A percentile compares a stretch with the other conserved stretches of the same genome.
Evolutionary conservation across 2,329 filamentous ascomycete species (phyloP).

Genomic region (Taxawa tesnikishii): DNA sequence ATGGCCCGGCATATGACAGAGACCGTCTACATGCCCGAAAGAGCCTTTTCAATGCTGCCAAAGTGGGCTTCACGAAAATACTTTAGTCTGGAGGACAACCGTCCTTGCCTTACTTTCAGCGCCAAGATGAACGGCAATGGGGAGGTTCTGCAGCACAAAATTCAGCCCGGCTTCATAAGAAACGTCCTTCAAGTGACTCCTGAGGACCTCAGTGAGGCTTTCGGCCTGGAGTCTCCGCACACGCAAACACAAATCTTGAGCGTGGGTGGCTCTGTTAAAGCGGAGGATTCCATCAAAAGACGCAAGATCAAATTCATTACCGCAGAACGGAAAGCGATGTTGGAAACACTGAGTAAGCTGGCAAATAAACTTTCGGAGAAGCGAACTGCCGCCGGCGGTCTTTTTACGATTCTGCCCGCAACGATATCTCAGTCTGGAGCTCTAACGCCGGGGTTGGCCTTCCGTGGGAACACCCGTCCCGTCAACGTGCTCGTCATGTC

Average conservation of each 20-base stretch:
- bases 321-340: too few relatives aligned
- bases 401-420: slow-evolving; percentile 20
- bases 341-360: too few relatives aligned
- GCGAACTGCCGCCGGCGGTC: slow-evolving; percentile 24
- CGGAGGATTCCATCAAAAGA: too few relatives aligned
- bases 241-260: too few relatives aligned
- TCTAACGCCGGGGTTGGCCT: slow-evolving; percentile 18
- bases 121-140: slow-evolving; percentile 40
- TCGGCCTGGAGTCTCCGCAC: too few relatives aligned
- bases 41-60: slow-evolving; percentile 45
- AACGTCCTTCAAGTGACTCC: slow-evolving; percentile 44
- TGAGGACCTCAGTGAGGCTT: slow-evolving; percentile 16
- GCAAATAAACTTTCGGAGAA: slow-evolving; percentile 18
- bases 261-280: too few relatives aligned
- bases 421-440: slow-evolving; percentile 25
- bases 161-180: slow-evolving; percentile 39
- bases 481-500: slow-evolving; percentile 22
- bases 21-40: slow-evolving; percentile 45
- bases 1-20: slow-evolving; percentile 48
- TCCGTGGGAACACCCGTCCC: slow-evolving; percentile 27
- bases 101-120: slow-evolving; percentile 51
- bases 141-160: slow-evolving; percentile 39
- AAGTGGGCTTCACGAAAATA: slow-evolving; percentile 31
- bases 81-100: slow-evolving; percentile 40
- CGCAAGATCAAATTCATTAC: too few relatives aligned